Evolutionary conservation across 116 monocot species (phyloP).

Genomic region (Trichopus zeylanicus): DNA sequence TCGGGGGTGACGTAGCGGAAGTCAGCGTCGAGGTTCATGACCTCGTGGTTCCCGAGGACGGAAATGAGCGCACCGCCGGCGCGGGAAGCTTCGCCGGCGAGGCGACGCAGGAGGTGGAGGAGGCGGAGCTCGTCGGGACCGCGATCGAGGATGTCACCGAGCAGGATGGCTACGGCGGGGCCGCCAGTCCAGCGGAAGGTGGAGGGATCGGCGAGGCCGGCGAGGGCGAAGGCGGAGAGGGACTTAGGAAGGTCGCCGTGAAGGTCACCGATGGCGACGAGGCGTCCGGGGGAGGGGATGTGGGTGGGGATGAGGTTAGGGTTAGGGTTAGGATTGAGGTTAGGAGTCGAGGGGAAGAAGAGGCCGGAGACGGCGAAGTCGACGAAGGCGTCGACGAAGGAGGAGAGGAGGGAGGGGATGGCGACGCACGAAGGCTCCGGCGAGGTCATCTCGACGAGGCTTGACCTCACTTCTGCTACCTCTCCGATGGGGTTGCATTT

Average conservation of each 20-base stretch:
- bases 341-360: slow-evolving; percentile 39
- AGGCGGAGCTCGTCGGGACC: slow-evolving; percentile 79
- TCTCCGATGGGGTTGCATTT: too few relatives aligned
- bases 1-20: slow-evolving; percentile 60
- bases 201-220: slow-evolving; percentile 47
- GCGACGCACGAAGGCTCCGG: slow-evolving; percentile 19
- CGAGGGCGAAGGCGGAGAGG: slow-evolving; percentile 47
- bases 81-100: slow-evolving; percentile 41
- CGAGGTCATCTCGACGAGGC: neutral
- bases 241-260: slow-evolving; percentile 84
- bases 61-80: slow-evolving; percentile 46
- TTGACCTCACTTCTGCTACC: too few relatives aligned
- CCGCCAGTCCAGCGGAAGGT: slow-evolving; percentile 57
- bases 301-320: slow-evolving; percentile 16
- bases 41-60: slow-evolving; percentile 84
- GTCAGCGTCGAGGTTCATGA: slow-evolving; percentile 75
- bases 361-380: slow-evolving; percentile 81
- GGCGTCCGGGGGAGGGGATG: slow-evolving; percentile 47
- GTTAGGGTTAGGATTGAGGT: neutral
- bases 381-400: slow-evolving; percentile 91
- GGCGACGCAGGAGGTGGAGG: slow-evolving; percentile 72
- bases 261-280: slow-evolving; percentile 91
- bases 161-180: slow-evolving; percentile 57
- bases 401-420: slow-evolving; percentile 49
- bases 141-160: slow-evolving; percentile 91